Evolutionary conservation across 805 yeast genomes (phyloP).

Genomic region (Metschnikowia anglica): DNA sequence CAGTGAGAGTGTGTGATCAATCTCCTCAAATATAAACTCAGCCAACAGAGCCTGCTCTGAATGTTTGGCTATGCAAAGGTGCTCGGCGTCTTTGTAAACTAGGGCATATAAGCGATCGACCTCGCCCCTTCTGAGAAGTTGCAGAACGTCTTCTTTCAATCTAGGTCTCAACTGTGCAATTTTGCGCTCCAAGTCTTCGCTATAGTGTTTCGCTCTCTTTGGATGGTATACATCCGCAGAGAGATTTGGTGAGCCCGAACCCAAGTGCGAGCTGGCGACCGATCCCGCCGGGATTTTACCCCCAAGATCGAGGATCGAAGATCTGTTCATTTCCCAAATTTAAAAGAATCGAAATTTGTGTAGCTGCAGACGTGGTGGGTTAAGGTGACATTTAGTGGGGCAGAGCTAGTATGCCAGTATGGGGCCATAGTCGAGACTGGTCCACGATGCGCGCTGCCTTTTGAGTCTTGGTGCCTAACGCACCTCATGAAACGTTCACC

Average conservation of each 20-base stretch:
- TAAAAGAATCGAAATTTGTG: background rate
- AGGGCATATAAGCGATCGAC: slow-evolving; percentile 10
- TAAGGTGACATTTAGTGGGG: background rate
- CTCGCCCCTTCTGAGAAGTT: slow-evolving; percentile 1
- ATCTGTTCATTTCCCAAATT: slow-evolving; percentile 1
- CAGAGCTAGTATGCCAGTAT: background rate
- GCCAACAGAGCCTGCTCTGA: slow-evolving; percentile 34
- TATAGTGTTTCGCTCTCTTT: slow-evolving; percentile 10
- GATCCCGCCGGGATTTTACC: background rate
- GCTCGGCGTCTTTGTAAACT: slow-evolving; percentile 29
- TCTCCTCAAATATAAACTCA: slow-evolving; percentile 20
- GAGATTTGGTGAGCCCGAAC: slow-evolving; percentile 13
- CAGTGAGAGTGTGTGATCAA: slow-evolving; percentile 20
- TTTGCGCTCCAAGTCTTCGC: slow-evolving; percentile 4
- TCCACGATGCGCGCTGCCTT: no score
- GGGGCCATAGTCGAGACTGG: no score
- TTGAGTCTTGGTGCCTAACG: no score
- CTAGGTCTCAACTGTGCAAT: slow-evolving; percentile 4
- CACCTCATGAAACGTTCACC: no score
- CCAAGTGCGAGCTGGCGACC: slow-evolving; percentile 12
- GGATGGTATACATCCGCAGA: slow-evolving; percentile 1
- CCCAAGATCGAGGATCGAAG: slow-evolving; percentile 9
- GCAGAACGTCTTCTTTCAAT: slow-evolving; percentile 1
- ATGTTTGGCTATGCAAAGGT: slow-evolving; percentile 32
- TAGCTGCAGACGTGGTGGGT: background rate